Conservation (phyloP, 2,329 filamentous ascomycete species). For the Paecilomyces sp. region DNA sequence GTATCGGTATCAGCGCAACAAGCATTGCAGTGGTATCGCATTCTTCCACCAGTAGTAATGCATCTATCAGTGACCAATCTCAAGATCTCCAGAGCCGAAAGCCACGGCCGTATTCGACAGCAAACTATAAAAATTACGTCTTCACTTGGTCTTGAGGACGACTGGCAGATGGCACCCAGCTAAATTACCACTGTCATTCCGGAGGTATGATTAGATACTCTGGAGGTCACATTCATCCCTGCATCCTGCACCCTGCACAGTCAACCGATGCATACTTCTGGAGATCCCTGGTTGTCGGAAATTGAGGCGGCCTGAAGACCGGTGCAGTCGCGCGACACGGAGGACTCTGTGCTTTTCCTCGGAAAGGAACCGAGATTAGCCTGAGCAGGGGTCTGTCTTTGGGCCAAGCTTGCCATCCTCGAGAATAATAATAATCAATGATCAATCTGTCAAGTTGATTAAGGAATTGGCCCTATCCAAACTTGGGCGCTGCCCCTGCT, state of each 20-base stretch:
- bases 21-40: too few species aligned
- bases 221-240: background rate
- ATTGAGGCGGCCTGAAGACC: background rate
- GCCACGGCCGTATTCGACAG: too few species aligned
- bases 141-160: background rate
- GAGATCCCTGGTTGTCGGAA: background rate
- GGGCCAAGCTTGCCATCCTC: background rate
- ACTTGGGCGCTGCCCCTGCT: background rate
- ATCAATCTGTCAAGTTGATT: too few species aligned
- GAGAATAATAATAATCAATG: too few species aligned
- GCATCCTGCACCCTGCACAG: background rate
- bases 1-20: too few species aligned
- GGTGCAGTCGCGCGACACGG: background rate
- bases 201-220: background rate
- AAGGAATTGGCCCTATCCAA: too few species aligned
- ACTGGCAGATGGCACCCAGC: too few species aligned
- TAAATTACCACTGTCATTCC: background rate
- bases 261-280: background rate
- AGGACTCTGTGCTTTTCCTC: background rate
- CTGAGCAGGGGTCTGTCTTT: background rate
- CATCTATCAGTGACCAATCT: too few species aligned
- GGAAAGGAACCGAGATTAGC: background rate
- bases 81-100: too few species aligned
- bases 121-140: background rate
- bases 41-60: too few species aligned